Conservation (phyloP, 2,329 filamentous ascomycete species). For the Dothidotthia symphoricarpi region DNA sequence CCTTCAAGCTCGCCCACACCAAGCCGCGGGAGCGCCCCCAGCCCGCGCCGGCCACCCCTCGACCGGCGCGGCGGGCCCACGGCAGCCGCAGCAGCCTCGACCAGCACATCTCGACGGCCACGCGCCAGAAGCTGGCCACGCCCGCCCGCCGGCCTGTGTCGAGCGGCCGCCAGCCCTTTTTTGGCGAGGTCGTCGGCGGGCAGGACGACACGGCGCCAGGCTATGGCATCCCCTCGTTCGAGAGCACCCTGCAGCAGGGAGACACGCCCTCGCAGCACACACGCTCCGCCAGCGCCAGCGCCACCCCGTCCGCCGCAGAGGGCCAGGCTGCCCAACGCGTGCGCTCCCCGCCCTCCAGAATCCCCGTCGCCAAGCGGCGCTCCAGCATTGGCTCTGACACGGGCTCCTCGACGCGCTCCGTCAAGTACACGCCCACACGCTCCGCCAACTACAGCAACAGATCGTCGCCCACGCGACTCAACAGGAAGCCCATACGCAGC, state of each 20-base stretch:
- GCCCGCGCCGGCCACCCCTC: slow-evolving; percentile 32
- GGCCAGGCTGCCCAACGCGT: slow-evolving; percentile 12
- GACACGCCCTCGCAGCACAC: slow-evolving; percentile 18
- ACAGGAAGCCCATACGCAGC: slow-evolving; percentile 15
- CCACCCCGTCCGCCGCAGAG: slow-evolving; percentile 12
- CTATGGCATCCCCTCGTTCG: slow-evolving; percentile 34
- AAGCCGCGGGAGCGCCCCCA: slow-evolving; percentile 39
- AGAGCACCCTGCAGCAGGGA: slow-evolving; percentile 13
- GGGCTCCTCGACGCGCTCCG: slow-evolving; percentile 36
- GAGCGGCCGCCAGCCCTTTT: slow-evolving; percentile 31
- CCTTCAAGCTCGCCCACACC: slow-evolving; percentile 39
- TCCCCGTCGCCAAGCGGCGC: slow-evolving; percentile 33
- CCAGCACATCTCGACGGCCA: slow-evolving; percentile 22
- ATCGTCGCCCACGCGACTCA: slow-evolving; percentile 28
- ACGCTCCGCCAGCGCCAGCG: slow-evolving; percentile 21
- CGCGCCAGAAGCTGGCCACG: slow-evolving; percentile 24
- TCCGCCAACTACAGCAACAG: slow-evolving; percentile 22
- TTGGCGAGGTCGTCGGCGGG: slow-evolving; percentile 38
- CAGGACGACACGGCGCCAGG: slow-evolving; percentile 33
- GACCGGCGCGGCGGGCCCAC: slow-evolving; percentile 25
- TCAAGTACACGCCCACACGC: slow-evolving; percentile 29
- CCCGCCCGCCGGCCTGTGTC: slow-evolving; percentile 24
- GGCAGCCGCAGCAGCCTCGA: slow-evolving; percentile 28
- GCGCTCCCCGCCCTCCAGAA: slow-evolving; percentile 30
- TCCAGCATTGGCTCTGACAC: slow-evolving; percentile 38